These are phyloP conservation scores for Schizonepeta tenuifolia DNA, from an alignment of 257 asterid species.

Conservation along the genomic window DNA sequence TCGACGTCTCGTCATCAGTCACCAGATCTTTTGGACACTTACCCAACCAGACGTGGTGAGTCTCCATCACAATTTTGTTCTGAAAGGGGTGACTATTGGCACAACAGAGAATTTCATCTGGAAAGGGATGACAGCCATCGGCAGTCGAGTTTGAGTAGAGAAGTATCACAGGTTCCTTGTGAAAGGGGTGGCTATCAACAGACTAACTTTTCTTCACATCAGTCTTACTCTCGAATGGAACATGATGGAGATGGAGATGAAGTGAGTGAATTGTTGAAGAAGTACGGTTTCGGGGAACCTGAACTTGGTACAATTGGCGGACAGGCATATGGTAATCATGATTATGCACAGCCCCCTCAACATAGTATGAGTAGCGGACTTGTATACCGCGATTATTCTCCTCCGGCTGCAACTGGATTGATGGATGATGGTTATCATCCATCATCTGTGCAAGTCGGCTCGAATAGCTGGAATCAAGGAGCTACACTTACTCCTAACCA, in stretches of 20 bases:
- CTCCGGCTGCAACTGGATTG: neutral
- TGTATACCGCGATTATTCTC: neutral
- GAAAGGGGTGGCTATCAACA: neutral
- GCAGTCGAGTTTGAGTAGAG: neutral
- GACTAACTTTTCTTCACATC: neutral
- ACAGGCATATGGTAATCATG: neutral
- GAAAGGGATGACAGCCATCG: neutral
- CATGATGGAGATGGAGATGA: neutral
- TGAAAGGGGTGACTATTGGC: conserved; percentile 41
- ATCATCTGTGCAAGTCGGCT: neutral
- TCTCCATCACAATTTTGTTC: conserved; percentile 30
- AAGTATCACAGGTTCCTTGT: neutral
- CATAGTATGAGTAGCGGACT: no score
- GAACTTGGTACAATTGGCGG: neutral
- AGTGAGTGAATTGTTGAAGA: neutral
- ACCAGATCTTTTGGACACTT: conserved; percentile 22
- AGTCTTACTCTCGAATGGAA: neutral
- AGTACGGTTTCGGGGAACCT: neutral
- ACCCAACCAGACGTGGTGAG: conserved; percentile 31
- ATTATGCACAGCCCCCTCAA: neutral
- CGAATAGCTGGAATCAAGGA: neutral
- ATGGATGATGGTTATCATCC: neutral
- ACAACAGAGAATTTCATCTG: neutral
- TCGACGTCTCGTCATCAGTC: conserved; percentile 31
- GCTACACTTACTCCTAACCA: neutral